A percentile compares a stretch with the other conserved stretches of the same genome.
Evolutionary conservation across 2,329 filamentous ascomycete genomes (phyloP).

Genomic region (Aspergillus texensis): DNA sequence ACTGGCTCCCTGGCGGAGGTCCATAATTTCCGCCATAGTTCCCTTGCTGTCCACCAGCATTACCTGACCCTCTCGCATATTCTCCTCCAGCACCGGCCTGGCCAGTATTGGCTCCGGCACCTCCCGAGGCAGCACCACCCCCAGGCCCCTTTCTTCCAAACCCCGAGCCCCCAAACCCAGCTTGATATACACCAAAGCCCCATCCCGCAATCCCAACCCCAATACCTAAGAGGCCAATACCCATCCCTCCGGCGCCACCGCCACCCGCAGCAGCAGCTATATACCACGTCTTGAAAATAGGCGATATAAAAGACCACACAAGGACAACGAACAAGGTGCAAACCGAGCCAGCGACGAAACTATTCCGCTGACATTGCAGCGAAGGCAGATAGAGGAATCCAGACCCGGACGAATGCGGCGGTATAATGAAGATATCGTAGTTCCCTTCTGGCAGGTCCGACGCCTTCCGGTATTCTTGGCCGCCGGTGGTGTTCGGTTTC

Average conservation of each 20-base stretch:
- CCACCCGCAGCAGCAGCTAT: conserved; percentile 70
- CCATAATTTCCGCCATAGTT: conserved; percentile 33
- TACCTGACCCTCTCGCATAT: conserved; percentile 28
- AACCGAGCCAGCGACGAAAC: conserved; percentile 84
- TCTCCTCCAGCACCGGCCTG: conserved; percentile 25
- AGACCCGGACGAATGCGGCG: conserved; percentile 82
- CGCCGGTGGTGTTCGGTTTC: conserved; percentile 68
- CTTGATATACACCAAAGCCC: conserved; percentile 70
- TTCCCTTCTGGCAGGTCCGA: conserved; percentile 79
- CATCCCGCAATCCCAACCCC: conserved; percentile 77
- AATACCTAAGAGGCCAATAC: conserved; percentile 71
- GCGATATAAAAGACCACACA: conserved; percentile 72
- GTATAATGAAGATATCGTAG: conserved; percentile 97
- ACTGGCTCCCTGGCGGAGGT: conserved; percentile 33
- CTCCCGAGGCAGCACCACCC: conserved; percentile 4
- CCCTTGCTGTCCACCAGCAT: conserved; percentile 29
- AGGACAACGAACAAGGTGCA: conserved; percentile 73
- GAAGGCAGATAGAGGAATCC: conserved; percentile 96
- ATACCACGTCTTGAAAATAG: conserved; percentile 75
- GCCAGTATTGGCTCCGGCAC: conserved; percentile 7
- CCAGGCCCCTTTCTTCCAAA: conserved; percentile 21
- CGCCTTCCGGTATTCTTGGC: conserved; percentile 44
- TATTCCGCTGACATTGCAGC: conserved; percentile 80
- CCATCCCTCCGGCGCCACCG: conserved; percentile 71
- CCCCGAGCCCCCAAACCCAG: conserved; percentile 23